Base-by-base conservation (phyloP, 2,329 filamentous ascomycete species). In the Coniochaeta ligniaria region DNA sequence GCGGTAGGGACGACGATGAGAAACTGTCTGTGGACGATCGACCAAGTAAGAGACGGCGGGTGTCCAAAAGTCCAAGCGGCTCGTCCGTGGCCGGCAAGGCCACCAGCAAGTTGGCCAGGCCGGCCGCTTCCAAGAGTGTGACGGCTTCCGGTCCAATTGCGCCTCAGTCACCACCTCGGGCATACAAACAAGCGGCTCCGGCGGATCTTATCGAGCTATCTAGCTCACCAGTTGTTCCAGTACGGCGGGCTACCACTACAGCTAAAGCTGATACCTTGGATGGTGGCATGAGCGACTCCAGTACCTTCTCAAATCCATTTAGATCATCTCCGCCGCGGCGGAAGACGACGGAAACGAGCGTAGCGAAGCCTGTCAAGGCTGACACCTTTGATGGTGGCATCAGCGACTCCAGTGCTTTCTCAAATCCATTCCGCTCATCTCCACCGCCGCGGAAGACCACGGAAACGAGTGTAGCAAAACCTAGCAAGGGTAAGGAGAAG, bases 1-100 rank as follows among this genome's bases (percentile, higher is more conserved):
- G 54, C 5, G 54, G 31, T 9, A 20, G 12, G 5, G 33, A 57
- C 5, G 20, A 22, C 3, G 54, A 57, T 6, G 47, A 26, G 63
- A 57, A 47, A 36, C 36, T 56, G 24, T 52, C 57, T 6, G 63
- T 58, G 6, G 65, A 69, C 11, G 28, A 61, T 2, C 60, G 65
- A 3, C 68, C 69, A 5, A 68, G 67, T 5, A 73, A 72, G 55
- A 76, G 68, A 60, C 65, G 69, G 14, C 66, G 68, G 31, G 62
- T 71, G 3, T 71, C 67, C 1, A 38, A 31, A 36, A 52, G 28
- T 8, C 38, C 54, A n/a, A 17, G 38, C 54, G 11, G 31, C n/a
- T 57, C 54, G 8, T 17, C 58, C 20, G 28, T n/a, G 17, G 33
- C 58, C 20, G 31, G 11, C 24, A 59, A 24, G 28, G 16, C 31